phyloP scores from a whole-genome alignment of 257 asterid genomes.

The Nicotiana tabacum region DNA sequence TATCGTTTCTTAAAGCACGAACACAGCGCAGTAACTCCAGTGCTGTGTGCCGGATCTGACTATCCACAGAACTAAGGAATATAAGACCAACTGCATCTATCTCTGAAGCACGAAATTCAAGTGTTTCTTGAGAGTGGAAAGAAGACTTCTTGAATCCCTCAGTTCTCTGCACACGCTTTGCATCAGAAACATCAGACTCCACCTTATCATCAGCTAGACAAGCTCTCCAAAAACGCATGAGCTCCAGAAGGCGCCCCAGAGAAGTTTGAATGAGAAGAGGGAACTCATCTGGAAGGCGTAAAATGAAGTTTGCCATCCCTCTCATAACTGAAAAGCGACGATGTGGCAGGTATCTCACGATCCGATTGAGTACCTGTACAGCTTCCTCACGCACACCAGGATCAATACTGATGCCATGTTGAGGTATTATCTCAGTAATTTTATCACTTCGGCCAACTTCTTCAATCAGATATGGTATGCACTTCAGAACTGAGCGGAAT shows the following conservation, averaged over 20 bases:
- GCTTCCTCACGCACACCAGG: constrained; percentile 99
- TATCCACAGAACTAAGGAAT: constrained; percentile 95
- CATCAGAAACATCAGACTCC: constrained; percentile 48
- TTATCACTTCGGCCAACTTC: constrained; percentile 98
- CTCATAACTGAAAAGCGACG: constrained; percentile 98
- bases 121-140: constrained; percentile 72
- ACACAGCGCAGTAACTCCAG: constrained; percentile 93
- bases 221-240: constrained; percentile 97
- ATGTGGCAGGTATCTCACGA: constrained; percentile 86
- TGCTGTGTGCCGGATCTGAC: constrained; percentile 98
- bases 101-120: constrained; percentile 90
- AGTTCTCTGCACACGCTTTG: constrained; percentile 73
- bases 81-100: constrained; percentile 98
- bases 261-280: constrained; percentile 99
- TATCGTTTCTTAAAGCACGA: constrained; percentile 84
- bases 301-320: constrained; percentile 90
- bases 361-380: constrained; percentile 91
- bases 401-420: constrained; percentile 97
- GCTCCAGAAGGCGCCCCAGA: constrained; percentile 93
- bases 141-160: constrained; percentile 89
- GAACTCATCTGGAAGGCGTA: constrained; percentile 95
- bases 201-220: constrained; percentile 73
- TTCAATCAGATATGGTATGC: constrained; percentile 98
- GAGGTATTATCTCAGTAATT: constrained; percentile 95
- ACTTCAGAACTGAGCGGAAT: constrained; percentile 91